Base-by-base conservation (phyloP, 495 filamentous ascomycete genomes). In the Aspergillus egyptiacus region DNA sequence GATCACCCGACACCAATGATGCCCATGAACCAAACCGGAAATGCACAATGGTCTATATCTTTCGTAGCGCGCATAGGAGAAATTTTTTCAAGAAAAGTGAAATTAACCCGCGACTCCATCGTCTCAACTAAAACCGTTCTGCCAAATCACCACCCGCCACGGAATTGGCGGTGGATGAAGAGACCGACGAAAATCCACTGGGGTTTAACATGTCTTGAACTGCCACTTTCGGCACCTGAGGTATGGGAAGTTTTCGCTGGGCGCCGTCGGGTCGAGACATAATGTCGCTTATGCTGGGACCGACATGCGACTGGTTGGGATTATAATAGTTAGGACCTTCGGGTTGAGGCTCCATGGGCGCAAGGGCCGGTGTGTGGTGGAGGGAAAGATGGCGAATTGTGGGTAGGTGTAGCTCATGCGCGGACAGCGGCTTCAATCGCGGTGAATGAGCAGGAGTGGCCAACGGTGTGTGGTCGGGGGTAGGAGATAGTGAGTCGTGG, bases 371-470 rank as follows among this genome's bases (percentile, higher is more conserved):
- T n/a, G 85, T 84, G 61, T 89, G 87, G 40, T 90, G 84, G 30
- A 97, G 72, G 11, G 87, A 86, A 34, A 97, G 71, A 56, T 91
- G 86, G 39, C 93, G 85, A 56, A 98, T 85, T n/a, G 82, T 84
- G 6, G 93, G 91, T 27, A 97, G 75, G 46, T 86, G 84, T 54
- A 86, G 66, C 63, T 89, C 86, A 54, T 72, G 79, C 55, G 73
- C 63, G 25, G 80, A 80, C 50, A 83, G 76, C 5, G 93, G 93
- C 42, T 86, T 82, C 44, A 98, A 74, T 23, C 93, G 88, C 17
- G 93, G 93, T 5, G 94, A 97, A 70, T 97, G 93, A 23, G 89
- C 89, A 0, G 93, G 93, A 2, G 93, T 98, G 24, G 91, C 93
- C 34, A 97, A 78, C 6, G 93, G 93, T 11, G 94, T 97, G 73